Evolutionary conservation across 192 early-diverging fungal genomes (phyloP), one percentile per base, ranked within the genome.

Genomic region (Dissophora ornata): DNA sequence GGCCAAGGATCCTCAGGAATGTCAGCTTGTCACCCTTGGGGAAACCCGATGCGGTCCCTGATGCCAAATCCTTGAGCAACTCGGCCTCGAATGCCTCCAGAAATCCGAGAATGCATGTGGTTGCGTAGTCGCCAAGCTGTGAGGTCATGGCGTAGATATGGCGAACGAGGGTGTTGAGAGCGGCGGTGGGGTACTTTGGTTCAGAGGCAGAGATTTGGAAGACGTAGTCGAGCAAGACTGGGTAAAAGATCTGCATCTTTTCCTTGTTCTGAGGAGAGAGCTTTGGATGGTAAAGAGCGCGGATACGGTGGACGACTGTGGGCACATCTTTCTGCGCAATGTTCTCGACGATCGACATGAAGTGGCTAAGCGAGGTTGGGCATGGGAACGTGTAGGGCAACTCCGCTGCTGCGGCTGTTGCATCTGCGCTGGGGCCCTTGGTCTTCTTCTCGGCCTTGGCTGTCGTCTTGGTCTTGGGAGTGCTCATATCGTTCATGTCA

Each of bases 331-430:
- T 87, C 0, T 88, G 50, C 0, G 80, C 79, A 33, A 92, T 86
- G 41, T 80, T 82, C 24, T 88, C 71, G 9, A 95, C 69, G 18
- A 96, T 82, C 46, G 79, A 68, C 32, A 90, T 63, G 59, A 97
- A 93, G 38, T 93, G 84, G 19, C 78, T 80, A 54, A 93, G 90
- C 33, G 88, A 85, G 6, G 79, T 80, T 2, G 97, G 97, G 29
- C 93, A 94, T 1, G 83, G 66, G 70, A 97, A 97, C 13, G 92
- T 95, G 71, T 84, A 98, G 2, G 95, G 94, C 45, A 97, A 62
- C 60, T 92, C 91, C 9, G 65, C 40, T 6, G 62, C 65, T 3
- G 75, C 71, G 28, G 62, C 47, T 12, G 51, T 21, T n/a, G 69
- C 82, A 44, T 80, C 79, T 15, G 82, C 77, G 5, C 33, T 51